These are phyloP conservation scores for Sarcodon sp. DNA, from an alignment of 768 basidiomycete species.

Conservation along the genomic window DNA sequence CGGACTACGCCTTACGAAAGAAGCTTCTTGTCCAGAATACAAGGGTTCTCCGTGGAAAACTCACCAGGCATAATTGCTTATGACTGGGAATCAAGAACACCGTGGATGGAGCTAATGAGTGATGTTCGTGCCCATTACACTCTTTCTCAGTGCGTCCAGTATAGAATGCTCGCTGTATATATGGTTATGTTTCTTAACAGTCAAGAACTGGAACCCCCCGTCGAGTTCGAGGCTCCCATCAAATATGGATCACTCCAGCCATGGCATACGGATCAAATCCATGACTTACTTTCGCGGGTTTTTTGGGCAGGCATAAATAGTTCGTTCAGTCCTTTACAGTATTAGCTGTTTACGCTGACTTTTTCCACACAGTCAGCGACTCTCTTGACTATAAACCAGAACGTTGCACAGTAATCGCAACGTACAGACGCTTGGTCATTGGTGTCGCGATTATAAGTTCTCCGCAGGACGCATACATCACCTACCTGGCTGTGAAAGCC, in stretches of 20 bases:
- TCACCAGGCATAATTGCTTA: constrained; percentile 33
- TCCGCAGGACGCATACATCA: constrained; percentile 73
- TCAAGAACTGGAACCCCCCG: constrained; percentile 35
- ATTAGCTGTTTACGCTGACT: constrained; percentile 1
- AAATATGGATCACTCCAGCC: constrained; percentile 46
- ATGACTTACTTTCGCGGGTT: constrained; percentile 49
- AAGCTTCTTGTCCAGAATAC: constrained; percentile 57
- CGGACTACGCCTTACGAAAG: constrained; percentile 48
- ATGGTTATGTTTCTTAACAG: constrained; percentile 19
- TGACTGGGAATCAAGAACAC: constrained; percentile 61
- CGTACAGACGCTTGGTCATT: constrained; percentile 57
- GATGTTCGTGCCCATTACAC: constrained; percentile 57
- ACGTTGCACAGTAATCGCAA: constrained; percentile 62
- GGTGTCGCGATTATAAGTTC: constrained; percentile 69
- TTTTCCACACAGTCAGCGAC: constrained; percentile 44
- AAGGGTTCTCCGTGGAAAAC: constrained; percentile 22
- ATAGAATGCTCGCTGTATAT: neutral
- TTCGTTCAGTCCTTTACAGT: constrained; percentile 15
- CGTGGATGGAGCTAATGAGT: constrained; percentile 67
- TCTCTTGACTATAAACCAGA: constrained; percentile 58
- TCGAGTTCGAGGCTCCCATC: constrained; percentile 38
- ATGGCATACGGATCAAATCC: constrained; percentile 54
- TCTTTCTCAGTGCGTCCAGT: constrained; percentile 40
- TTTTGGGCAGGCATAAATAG: constrained; percentile 78
- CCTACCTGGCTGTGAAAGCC: constrained; percentile 63